phyloP scores from a whole-genome alignment of 768 basidiomycete genomes.

The Calvatia gigantea region DNA sequence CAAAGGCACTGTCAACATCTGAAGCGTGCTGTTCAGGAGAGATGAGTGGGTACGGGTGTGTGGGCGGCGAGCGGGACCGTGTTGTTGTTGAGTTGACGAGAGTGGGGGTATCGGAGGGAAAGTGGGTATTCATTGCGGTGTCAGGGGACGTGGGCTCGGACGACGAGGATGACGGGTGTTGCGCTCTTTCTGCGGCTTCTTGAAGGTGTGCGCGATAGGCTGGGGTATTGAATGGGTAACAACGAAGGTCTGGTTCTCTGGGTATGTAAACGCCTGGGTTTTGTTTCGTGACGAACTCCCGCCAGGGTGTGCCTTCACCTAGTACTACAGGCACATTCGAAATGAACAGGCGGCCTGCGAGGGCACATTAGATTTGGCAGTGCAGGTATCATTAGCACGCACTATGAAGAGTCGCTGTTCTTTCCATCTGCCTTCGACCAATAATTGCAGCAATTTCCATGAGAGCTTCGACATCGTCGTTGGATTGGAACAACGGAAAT shows the following conservation, averaged over 20 bases:
- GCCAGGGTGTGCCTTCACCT: conserved; percentile 64
- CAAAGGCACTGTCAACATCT: conserved; percentile 66
- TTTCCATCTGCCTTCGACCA: conserved; percentile 81
- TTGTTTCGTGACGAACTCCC: conserved; percentile 68
- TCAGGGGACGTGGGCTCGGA: conserved; percentile 22
- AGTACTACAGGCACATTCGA: conserved; percentile 86
- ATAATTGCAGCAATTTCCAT: conserved; percentile 92
- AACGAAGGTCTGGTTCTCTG: conserved; percentile 44
- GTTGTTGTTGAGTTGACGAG: conserved; percentile 10
- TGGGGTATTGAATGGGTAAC: conserved; percentile 49
- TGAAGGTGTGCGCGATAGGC: conserved; percentile 18
- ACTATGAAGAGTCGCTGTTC: conserved; percentile 87
- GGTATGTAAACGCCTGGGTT: conserved; percentile 69
- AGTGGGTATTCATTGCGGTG: conserved; percentile 16
- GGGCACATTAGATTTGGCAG: neutral
- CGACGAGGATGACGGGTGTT: conserved; percentile 31
- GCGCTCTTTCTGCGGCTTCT: conserved; percentile 9
- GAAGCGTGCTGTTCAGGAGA: conserved; percentile 36
- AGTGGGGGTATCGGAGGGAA: neutral
- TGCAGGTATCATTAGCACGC: conserved; percentile 25
- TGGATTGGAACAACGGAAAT: conserved; percentile 92
- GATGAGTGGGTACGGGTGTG: conserved; percentile 2
- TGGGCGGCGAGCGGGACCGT: conserved; percentile 1
- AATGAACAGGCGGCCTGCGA: conserved; percentile 77
- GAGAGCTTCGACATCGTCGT: conserved; percentile 90